phyloP scores from a whole-genome alignment of 2,329 filamentous ascomycete genomes.

The Paecilomyces dactylethromorphus region DNA sequence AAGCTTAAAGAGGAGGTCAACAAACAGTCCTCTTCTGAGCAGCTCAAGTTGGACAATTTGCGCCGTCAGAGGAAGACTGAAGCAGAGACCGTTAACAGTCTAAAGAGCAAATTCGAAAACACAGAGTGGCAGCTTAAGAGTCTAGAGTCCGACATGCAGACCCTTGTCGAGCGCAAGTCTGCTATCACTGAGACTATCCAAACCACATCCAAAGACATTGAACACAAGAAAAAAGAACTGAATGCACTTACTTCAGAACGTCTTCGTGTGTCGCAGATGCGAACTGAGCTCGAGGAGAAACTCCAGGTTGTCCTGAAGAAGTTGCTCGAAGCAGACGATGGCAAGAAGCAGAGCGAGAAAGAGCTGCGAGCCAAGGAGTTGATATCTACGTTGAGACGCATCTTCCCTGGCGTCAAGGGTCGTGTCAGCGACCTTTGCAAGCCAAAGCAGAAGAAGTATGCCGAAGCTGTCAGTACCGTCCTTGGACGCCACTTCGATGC shows the following conservation, averaged over 20 bases:
- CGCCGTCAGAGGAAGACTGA: slow-evolving; percentile 84
- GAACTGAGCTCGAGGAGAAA: slow-evolving; percentile 87
- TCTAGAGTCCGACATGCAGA: slow-evolving; percentile 63
- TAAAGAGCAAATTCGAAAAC: slow-evolving; percentile 81
- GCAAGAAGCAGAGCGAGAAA: slow-evolving; percentile 75
- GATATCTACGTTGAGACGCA: slow-evolving; percentile 77
- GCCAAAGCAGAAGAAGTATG: slow-evolving; percentile 94
- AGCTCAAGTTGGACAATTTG: slow-evolving; percentile 78
- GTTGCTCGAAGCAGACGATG: slow-evolving; percentile 78
- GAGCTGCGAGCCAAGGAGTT: slow-evolving; percentile 75
- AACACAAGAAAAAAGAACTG: slow-evolving; percentile 82
- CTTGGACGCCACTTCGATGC: slow-evolving; percentile 91
- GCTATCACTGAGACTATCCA: slow-evolving; percentile 58
- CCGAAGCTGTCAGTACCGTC: slow-evolving; percentile 86
- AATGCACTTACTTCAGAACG: slow-evolving; percentile 80
- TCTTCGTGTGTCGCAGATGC: slow-evolving; percentile 70
- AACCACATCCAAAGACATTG: slow-evolving; percentile 68
- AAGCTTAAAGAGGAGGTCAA: slow-evolving; percentile 77
- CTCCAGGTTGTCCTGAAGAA: slow-evolving; percentile 73
- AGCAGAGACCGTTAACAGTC: slow-evolving; percentile 79
- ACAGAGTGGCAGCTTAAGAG: slow-evolving; percentile 68
- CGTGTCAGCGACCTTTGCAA: slow-evolving; percentile 87
- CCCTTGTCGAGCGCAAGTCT: slow-evolving; percentile 62
- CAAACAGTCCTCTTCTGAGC: slow-evolving; percentile 71
- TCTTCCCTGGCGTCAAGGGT: slow-evolving; percentile 86